Evolutionary conservation across 805 yeast genomes (phyloP), one percentile per base, ranked within the genome.

Genomic region (Myxozyma melibiosi): DNA sequence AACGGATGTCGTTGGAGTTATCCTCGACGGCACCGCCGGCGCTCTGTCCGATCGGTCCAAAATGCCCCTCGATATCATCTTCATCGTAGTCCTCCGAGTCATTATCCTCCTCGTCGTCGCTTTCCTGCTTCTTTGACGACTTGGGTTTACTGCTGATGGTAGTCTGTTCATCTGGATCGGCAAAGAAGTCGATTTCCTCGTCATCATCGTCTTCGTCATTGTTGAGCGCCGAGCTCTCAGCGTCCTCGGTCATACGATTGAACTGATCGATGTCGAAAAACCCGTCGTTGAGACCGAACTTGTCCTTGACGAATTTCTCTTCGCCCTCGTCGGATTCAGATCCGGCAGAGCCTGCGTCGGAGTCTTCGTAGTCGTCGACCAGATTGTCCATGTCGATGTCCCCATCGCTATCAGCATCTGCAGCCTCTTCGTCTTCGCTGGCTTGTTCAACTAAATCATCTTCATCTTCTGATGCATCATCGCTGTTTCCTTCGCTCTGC

Each of bases 201-300:
- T 70, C 72, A 14, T 77, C 76, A 35, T 78, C 80, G 43, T 77
- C 78, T 31, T 70, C 76, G 22, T 70, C 71, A 14, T 72, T 73
- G 38, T 34, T 39, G 35, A 35, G 28, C 8, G 40, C 56, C 13
- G 50, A 28, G 28, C 28, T 57, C 27, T 59, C 66, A 33, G 64
- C 58, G 5, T 52, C 64, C 60, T 86, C 92, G n/a, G 84, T 82
- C 69, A 84, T 90, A 67, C 79, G 81, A 72, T 86, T 88, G 75
- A 88, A 92, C 52, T 86, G 88, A 63, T 90, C 96, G 40, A 92
- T 82, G 58, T 88, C 84, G 68, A 92, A 92, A 65, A 90, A 85
- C 5, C 84, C 88, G 66, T 89, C 96, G 68, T 91, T 88, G 30
- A 91, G 76, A 1, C 90, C 92, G 66, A 78, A 80, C 1, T 73